phyloP scores from a whole-genome alignment of 257 asterid species.

The Ophiorrhiza pumila region DNA sequence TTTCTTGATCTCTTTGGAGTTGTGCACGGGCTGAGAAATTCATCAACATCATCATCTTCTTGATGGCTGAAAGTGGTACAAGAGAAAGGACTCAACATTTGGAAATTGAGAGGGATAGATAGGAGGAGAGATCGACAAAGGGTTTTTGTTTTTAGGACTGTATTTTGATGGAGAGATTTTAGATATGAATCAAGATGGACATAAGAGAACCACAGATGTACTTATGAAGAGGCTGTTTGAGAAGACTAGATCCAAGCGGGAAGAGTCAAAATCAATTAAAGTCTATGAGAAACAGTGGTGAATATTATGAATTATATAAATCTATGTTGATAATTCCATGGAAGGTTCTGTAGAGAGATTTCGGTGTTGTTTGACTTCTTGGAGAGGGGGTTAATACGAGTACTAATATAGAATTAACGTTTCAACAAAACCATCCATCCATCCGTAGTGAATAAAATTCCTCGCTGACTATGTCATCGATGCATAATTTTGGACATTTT shows the following conservation, averaged over 20 bases:
- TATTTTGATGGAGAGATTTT: neutral
- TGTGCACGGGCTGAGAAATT: slow-evolving; percentile 39
- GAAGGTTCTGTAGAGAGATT: too few relatives aligned
- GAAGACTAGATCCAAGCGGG: slow-evolving; percentile 1
- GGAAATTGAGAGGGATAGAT: neutral
- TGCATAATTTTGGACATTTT: neutral
- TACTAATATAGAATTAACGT: neutral
- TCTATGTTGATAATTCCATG: too few relatives aligned
- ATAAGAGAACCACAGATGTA: too few relatives aligned
- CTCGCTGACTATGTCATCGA: neutral
- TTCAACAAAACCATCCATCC: too few relatives aligned
- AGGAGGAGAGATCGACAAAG: neutral
- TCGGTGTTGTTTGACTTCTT: neutral
- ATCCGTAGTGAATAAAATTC: neutral
- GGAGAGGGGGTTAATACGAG: neutral
- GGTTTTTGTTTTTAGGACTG: neutral
- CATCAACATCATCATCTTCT: slow-evolving; percentile 36
- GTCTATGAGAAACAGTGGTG: neutral
- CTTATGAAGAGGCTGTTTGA: neutral
- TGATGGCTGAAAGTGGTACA: slow-evolving; percentile 53
- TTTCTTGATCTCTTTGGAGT: slow-evolving; percentile 56
- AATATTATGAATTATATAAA: too few relatives aligned
- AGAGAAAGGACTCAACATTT: slow-evolving; percentile 33
- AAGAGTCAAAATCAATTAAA: slow-evolving; percentile 11
- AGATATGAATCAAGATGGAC: neutral